These are phyloP conservation scores for Thinopyrum elongatum DNA, from an alignment of 176 grass and related monocot species.

Conservation along the genomic window DNA sequence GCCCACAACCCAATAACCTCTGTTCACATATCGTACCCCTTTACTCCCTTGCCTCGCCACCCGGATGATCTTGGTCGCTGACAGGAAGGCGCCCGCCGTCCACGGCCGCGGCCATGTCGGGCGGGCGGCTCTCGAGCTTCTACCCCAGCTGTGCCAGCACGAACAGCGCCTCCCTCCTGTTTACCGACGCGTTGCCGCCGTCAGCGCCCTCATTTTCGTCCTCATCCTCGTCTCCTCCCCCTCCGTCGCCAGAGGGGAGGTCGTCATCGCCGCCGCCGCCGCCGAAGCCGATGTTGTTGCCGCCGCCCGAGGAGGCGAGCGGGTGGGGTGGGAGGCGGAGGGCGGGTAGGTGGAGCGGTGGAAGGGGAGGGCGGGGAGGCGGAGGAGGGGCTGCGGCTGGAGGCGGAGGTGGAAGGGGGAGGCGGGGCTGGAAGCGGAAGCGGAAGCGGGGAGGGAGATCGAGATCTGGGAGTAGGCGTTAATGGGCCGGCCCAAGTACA, in stretches of 20 bases:
- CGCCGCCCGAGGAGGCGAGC: conserved; percentile 28
- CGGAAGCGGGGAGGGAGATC: no score
- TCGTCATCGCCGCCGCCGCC: not conserved
- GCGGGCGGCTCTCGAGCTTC: conserved; percentile 74
- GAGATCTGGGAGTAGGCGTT: no score
- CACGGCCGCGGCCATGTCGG: conserved; percentile 71
- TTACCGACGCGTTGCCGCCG: conserved; percentile 32
- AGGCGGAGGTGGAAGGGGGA: not conserved
- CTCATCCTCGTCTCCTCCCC: not conserved
- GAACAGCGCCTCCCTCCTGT: conserved; percentile 62
- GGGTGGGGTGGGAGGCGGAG: conserved; percentile 35
- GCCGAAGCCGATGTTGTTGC: not conserved
- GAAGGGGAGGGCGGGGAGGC: not conserved
- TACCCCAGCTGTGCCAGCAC: conserved; percentile 72
- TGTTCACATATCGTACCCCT: no score
- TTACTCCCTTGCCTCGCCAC: no score
- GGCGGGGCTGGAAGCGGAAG: not conserved
- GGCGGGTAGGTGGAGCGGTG: not conserved
- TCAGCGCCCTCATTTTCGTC: not conserved
- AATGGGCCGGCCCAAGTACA: no score
- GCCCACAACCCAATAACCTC: no score
- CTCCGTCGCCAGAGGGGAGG: not conserved
- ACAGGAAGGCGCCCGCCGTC: conserved; percentile 65
- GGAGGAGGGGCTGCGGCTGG: conserved; percentile 3
- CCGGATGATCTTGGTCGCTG: no score